Percentiles rank a stretch among this genome's conserved stretches.
Evolutionary conservation across 805 yeast species (phyloP).

Genomic region (Candida silvicultrix): DNA sequence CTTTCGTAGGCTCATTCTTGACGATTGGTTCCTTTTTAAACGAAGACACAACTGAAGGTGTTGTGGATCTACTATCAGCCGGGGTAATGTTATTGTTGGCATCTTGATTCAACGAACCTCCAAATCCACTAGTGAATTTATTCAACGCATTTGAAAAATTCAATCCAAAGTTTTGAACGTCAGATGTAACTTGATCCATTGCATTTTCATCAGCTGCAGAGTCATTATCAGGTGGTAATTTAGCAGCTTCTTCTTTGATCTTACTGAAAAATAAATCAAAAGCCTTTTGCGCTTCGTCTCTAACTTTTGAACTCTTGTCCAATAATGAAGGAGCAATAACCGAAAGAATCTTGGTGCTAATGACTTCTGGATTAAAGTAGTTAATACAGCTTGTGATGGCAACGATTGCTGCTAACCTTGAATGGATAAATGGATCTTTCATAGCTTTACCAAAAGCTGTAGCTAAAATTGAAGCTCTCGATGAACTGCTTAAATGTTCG

Average conservation of each 20-base stretch:
- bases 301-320: conserved; percentile 64
- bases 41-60: conserved; percentile 14
- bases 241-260: conserved; percentile 40
- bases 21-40: conserved; percentile 3
- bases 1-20: background rate
- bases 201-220: conserved; percentile 21
- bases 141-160: conserved; percentile 14
- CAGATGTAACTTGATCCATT: conserved; percentile 18
- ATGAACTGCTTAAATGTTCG: conserved; percentile 40
- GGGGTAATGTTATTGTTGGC: conserved; percentile 6
- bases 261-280: conserved; percentile 56
- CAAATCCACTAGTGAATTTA: conserved; percentile 15
- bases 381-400: conserved; percentile 65
- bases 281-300: conserved; percentile 64
- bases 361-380: conserved; percentile 64
- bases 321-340: conserved; percentile 79
- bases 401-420: conserved; percentile 68
- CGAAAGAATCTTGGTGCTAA: conserved; percentile 75
- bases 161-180: conserved; percentile 20
- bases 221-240: conserved; percentile 22
- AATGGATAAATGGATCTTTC: conserved; percentile 70
- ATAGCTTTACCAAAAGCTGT: conserved; percentile 84
- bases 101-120: conserved; percentile 16
- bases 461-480: conserved; percentile 69
- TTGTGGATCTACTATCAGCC: conserved; percentile 11